Evolutionary conservation across 2,329 filamentous ascomycete species (phyloP).

Genomic region (Exophiala aquamarina): DNA sequence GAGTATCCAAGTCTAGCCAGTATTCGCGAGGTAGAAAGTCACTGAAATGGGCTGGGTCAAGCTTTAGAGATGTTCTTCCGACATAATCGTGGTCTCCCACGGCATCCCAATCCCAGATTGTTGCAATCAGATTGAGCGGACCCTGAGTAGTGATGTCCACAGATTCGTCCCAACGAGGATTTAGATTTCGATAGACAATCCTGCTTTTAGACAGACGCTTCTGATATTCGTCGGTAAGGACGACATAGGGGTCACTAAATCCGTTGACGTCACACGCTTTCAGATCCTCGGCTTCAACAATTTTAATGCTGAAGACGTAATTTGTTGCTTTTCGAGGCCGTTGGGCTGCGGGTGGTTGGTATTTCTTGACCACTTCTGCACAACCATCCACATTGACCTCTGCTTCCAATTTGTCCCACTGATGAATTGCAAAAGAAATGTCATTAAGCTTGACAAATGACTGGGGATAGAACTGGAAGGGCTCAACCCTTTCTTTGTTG

Average conservation of each 20-base stretch:
- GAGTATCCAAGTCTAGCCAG: conserved; percentile 95
- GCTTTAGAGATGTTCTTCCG: conserved; percentile 90
- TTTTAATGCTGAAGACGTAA: conserved; percentile 98
- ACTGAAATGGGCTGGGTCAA: conserved; percentile 96
- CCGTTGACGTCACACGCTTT: conserved; percentile 98
- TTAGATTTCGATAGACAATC: conserved; percentile 85
- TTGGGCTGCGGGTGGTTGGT: conserved; percentile 70
- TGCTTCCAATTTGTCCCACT: conserved; percentile 85
- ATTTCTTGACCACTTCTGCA: conserved; percentile 73
- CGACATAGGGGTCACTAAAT: conserved; percentile 92
- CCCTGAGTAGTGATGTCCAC: conserved; percentile 93
- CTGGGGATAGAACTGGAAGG: conserved; percentile 82
- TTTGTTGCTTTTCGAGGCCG: conserved; percentile 71
- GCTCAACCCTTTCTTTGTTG: conserved; percentile 88
- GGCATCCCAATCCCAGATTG: conserved; percentile 97
- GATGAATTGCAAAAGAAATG: conserved; percentile 88
- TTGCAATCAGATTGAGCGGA: conserved; percentile 90
- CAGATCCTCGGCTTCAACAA: conserved; percentile 94
- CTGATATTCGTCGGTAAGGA: conserved; percentile 95
- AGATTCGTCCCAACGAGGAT: conserved; percentile 95
- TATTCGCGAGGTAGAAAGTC: conserved; percentile 96
- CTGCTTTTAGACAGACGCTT: conserved; percentile 94
- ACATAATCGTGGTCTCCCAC: conserved; percentile 98
- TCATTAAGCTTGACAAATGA: conserved; percentile 98
- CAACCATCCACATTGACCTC: conserved; percentile 90